These are phyloP conservation scores for Helichrysum umbraculigerum DNA, from an alignment of 129 eudicot species.

Conservation along the genomic window DNA sequence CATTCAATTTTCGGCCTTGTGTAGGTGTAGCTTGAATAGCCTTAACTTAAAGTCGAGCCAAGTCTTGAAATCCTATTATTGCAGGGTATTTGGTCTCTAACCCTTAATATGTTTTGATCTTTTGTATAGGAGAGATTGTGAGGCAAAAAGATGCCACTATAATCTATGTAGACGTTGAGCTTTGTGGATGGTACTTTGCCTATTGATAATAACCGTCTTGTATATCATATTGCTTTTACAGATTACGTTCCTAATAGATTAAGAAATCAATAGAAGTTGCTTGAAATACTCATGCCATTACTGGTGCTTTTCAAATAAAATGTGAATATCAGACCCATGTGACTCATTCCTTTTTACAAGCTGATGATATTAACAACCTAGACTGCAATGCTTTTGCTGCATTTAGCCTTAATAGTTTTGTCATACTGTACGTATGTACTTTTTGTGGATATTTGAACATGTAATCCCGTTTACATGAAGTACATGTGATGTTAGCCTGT, in stretches of 20 bases:
- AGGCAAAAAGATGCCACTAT: background rate
- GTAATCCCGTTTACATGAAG: background rate
- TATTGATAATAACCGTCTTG: constrained; percentile 6
- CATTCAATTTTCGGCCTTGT: background rate
- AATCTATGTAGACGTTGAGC: background rate
- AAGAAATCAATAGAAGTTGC: too few relatives aligned
- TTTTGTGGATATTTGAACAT: background rate
- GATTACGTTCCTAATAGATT: too few relatives aligned
- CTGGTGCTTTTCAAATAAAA: too few relatives aligned
- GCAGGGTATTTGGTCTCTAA: background rate
- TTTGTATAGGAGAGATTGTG: background rate
- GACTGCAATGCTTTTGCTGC: background rate
- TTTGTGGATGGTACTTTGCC: constrained; percentile 9
- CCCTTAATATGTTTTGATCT: constrained; percentile 6
- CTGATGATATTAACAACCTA: background rate
- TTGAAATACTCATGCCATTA: too few relatives aligned
- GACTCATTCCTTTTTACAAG: background rate
- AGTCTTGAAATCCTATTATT: too few relatives aligned
- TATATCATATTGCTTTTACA: background rate
- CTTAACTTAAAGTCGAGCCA: background rate
- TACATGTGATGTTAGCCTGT: constrained; percentile 14
- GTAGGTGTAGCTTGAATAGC: background rate
- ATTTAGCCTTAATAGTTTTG: background rate
- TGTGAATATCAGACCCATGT: too few relatives aligned
- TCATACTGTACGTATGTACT: constrained; percentile 3